Evolutionary conservation across 2,329 filamentous ascomycete genomes (phyloP).

Genomic region (Curvularia sp.): DNA sequence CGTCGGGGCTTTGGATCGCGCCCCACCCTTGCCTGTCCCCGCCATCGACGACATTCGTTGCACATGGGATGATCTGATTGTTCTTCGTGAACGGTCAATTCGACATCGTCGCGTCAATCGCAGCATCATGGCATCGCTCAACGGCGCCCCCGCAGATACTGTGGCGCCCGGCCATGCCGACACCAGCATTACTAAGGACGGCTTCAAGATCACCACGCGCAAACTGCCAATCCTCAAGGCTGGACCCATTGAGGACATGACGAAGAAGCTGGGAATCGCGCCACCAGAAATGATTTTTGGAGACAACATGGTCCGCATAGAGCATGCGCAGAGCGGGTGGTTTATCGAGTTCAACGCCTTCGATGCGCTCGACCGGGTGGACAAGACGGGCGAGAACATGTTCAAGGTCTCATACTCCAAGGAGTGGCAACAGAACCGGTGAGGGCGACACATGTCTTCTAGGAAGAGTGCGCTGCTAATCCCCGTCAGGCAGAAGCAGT

Average conservation of each 20-base stretch:
- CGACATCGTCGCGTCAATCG: not conserved
- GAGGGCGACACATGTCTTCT: slow-evolving; percentile 6
- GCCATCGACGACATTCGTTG: slow-evolving; percentile 24
- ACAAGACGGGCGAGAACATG: slow-evolving; percentile 92
- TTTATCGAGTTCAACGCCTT: slow-evolving; percentile 80
- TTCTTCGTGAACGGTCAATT: not conserved
- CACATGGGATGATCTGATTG: slow-evolving; percentile 1
- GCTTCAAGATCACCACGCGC: slow-evolving; percentile 78
- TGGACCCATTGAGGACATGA: slow-evolving; percentile 86
- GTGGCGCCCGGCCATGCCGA: slow-evolving; percentile 43
- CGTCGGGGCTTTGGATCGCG: slow-evolving; percentile 11
- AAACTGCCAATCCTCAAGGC: slow-evolving; percentile 96
- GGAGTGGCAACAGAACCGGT: slow-evolving; percentile 79
- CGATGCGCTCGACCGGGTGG: slow-evolving; percentile 86
- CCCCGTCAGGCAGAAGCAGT: slow-evolving; percentile 71
- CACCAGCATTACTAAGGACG: slow-evolving; percentile 49
- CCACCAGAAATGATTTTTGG: slow-evolving; percentile 99
- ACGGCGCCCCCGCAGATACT: slow-evolving; percentile 45
- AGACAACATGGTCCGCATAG: slow-evolving; percentile 82
- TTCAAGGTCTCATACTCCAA: slow-evolving; percentile 91
- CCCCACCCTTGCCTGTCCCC: slow-evolving; percentile 11
- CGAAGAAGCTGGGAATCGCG: slow-evolving; percentile 78
- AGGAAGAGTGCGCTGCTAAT: slow-evolving; percentile 16
- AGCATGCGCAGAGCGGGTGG: slow-evolving; percentile 79
- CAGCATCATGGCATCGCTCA: slow-evolving; percentile 35